phyloP scores from a whole-genome alignment of 345 rosid genomes.

The Sonneratia alba region DNA sequence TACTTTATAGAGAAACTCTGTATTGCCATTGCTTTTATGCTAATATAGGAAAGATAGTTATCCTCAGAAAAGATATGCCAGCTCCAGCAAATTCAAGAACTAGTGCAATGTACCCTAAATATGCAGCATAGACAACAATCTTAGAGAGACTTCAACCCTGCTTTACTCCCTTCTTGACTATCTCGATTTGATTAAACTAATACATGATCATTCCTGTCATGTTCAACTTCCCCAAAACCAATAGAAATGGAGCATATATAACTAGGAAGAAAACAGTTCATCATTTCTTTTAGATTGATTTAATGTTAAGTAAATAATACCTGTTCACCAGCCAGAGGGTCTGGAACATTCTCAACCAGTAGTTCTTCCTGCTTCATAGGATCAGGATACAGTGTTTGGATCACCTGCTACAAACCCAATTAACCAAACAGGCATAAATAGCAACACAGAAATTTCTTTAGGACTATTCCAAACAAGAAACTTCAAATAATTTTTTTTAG shows the following conservation, averaged over 20 bases:
- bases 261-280: not conserved
- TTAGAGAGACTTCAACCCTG: not conserved
- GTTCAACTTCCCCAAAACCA: not conserved
- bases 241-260: not conserved
- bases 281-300: not conserved
- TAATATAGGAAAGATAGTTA: not conserved
- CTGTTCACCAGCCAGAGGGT: slow-evolving; percentile 93
- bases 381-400: slow-evolving; percentile 51
- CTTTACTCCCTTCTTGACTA: not conserved
- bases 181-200: not conserved
- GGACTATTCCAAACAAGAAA: not conserved
- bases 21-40: not conserved
- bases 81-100: not conserved
- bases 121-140: not conserved
- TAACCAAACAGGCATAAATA: not conserved
- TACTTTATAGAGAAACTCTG: not conserved
- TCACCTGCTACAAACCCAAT: slow-evolving; percentile 35
- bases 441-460: not conserved
- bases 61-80: not conserved
- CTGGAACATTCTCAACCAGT: slow-evolving; percentile 69
- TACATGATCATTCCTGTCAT: not conserved
- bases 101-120: not conserved
- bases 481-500: not conserved
- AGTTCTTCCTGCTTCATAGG: slow-evolving; percentile 57
- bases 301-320: slow-evolving; percentile 15